phyloP scores from a whole-genome alignment of 768 basidiomycete species.

The Rhizopogon vulgaris region DNA sequence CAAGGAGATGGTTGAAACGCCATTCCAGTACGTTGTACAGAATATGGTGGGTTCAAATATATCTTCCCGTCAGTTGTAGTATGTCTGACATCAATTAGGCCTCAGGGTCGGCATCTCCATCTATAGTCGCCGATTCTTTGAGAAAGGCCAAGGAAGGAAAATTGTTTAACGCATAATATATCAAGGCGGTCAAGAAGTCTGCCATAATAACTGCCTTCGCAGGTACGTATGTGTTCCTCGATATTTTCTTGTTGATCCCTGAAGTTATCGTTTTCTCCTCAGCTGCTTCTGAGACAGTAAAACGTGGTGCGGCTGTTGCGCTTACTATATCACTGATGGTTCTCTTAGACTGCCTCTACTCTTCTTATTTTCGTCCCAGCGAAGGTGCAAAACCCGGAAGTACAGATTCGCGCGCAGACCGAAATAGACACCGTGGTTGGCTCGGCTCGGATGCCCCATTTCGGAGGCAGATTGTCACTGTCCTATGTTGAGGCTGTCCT shows the following conservation, averaged over 20 bases:
- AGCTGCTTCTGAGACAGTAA: constrained; percentile 26
- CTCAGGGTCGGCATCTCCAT: too few species aligned
- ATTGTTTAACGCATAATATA: too few species aligned
- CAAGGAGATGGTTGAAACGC: too few species aligned
- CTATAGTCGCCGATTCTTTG: too few species aligned
- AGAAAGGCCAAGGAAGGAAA: too few species aligned
- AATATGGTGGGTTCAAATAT: too few species aligned
- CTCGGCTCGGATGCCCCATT: constrained; percentile 22
- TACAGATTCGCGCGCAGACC: constrained; percentile 32
- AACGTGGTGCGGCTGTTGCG: neutral
- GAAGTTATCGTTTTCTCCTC: neutral
- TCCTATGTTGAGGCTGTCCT: constrained; percentile 21
- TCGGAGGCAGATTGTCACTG: constrained; percentile 22
- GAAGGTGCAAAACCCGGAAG: constrained; percentile 31
- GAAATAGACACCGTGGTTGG: constrained; percentile 31
- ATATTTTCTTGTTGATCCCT: neutral
- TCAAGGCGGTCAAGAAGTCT: too few species aligned
- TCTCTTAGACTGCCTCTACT: constrained; percentile 25
- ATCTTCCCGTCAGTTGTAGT: too few species aligned
- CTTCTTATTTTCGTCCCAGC: constrained; percentile 27
- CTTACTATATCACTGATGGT: neutral
- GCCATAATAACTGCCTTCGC: too few species aligned
- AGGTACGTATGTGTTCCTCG: too few species aligned
- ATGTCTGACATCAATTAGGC: too few species aligned
- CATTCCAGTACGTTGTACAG: too few species aligned